Conservation (phyloP, 2,329 filamentous ascomycete genomes). For the Arthrobotrys entomopaga region DNA sequence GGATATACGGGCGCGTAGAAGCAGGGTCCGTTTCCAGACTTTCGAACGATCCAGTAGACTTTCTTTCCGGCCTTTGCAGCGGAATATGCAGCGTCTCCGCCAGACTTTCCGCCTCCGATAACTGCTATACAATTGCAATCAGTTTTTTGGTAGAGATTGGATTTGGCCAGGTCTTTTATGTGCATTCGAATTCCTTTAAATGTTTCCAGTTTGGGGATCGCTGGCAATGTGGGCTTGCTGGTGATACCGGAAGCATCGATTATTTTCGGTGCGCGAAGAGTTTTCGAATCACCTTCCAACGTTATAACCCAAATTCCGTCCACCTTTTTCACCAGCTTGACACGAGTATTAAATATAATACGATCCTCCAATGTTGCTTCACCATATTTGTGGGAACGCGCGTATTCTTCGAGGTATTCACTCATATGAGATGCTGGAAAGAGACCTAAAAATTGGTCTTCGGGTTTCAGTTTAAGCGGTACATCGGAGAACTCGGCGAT, state of each 20-base stretch:
- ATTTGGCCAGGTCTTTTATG: slow-evolving; percentile 51
- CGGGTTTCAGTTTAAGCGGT: background rate
- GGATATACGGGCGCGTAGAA: slow-evolving; percentile 38
- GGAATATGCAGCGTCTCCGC: slow-evolving; percentile 54
- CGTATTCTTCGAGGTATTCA: slow-evolving; percentile 9
- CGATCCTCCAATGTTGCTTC: slow-evolving; percentile 1
- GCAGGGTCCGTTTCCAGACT: slow-evolving; percentile 46
- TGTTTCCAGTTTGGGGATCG: slow-evolving; percentile 13
- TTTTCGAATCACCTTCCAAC: no score
- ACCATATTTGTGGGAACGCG: slow-evolving; percentile 9
- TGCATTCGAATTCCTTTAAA: slow-evolving; percentile 39
- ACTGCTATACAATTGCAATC: slow-evolving; percentile 42
- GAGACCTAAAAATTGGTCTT: slow-evolving; percentile 1
- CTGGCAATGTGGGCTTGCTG: no score
- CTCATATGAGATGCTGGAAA: slow-evolving; percentile 9
- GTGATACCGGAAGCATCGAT: no score
- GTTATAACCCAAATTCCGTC: no score
- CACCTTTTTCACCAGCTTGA: no score
- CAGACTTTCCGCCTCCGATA: slow-evolving; percentile 56
- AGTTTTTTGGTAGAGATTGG: slow-evolving; percentile 8
- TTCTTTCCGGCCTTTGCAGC: slow-evolving; percentile 50
- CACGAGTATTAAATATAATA: no score
- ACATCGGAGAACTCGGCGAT: slow-evolving; percentile 12
- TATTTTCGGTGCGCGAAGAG: no score
- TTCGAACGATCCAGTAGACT: slow-evolving; percentile 54